phyloP scores from a whole-genome alignment of 2,329 filamentous ascomycete species.

The Cordyceps sp. region DNA sequence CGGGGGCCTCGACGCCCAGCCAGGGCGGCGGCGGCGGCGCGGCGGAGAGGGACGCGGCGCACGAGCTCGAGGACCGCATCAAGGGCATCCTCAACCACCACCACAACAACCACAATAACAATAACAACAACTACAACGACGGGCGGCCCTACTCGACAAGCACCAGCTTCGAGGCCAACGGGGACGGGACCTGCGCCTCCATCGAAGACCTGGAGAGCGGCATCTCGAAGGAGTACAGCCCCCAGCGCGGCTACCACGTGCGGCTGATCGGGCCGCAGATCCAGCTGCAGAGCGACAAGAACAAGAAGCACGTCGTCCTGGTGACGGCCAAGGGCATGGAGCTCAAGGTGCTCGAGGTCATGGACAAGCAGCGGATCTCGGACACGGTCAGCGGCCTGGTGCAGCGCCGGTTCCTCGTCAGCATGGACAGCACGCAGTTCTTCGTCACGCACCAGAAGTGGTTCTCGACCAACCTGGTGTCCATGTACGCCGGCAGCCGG shows the following conservation, averaged over 20 bases:
- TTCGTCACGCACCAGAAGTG: slow-evolving; percentile 93
- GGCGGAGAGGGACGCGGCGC: slow-evolving; percentile 36
- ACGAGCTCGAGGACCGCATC: slow-evolving; percentile 68
- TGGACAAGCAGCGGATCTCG: slow-evolving; percentile 86
- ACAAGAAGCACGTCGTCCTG: slow-evolving; percentile 90
- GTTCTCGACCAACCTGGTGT: slow-evolving; percentile 67
- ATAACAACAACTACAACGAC: too few relatives aligned
- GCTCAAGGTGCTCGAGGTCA: slow-evolving; percentile 90
- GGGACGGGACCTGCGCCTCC: slow-evolving; percentile 19
- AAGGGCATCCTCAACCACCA: slow-evolving; percentile 73
- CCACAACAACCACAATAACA: slow-evolving; percentile 18
- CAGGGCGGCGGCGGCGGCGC: slow-evolving; percentile 8
- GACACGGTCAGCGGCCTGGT: slow-evolving; percentile 92
- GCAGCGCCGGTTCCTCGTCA: slow-evolving; percentile 81
- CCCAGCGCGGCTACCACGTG: slow-evolving; percentile 88
- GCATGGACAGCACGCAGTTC: slow-evolving; percentile 96
- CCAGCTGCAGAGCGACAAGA: slow-evolving; percentile 96
- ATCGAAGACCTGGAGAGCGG: slow-evolving; percentile 53
- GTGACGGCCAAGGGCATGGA: slow-evolving; percentile 97
- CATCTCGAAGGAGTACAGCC: slow-evolving; percentile 73
- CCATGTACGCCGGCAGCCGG: slow-evolving; percentile 84
- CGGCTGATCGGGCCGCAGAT: slow-evolving; percentile 94
- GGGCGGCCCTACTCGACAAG: too few relatives aligned
- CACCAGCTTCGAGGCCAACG: slow-evolving; percentile 10
- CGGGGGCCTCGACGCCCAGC: slow-evolving; percentile 16